phyloP scores from a whole-genome alignment of 2,329 filamentous ascomycete genomes.

The Alternaria metachromatica region DNA sequence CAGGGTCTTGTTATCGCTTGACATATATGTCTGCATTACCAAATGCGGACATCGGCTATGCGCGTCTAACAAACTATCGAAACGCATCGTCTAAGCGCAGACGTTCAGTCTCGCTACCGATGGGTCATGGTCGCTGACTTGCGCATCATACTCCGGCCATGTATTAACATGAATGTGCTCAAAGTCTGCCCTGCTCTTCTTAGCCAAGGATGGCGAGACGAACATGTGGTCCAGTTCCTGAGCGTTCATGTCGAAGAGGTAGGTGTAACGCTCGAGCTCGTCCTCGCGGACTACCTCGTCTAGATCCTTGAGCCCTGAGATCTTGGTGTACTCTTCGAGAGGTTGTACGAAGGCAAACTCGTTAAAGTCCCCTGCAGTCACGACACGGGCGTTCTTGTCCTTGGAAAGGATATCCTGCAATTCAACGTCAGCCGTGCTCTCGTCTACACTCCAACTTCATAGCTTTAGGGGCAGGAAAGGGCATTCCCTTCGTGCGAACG shows the following conservation, averaged over 20 bases:
- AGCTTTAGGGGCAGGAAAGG: background rate
- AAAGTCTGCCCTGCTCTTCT: constrained; percentile 52
- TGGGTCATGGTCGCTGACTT: constrained; percentile 73
- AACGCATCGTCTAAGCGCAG: constrained; percentile 50
- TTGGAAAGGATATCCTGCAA: constrained; percentile 58
- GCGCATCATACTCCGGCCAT: constrained; percentile 64
- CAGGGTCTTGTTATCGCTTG: background rate
- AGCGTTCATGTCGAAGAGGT: constrained; percentile 72
- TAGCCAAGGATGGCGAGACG: constrained; percentile 62
- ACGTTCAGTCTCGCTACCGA: constrained; percentile 69
- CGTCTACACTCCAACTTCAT: background rate
- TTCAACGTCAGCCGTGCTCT: constrained; percentile 29
- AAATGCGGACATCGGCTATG: constrained; percentile 1
- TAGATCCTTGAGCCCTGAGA: constrained; percentile 66
- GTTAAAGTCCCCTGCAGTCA: constrained; percentile 74
- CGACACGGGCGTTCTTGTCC: constrained; percentile 64
- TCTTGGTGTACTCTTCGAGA: constrained; percentile 59
- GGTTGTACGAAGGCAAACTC: constrained; percentile 71
- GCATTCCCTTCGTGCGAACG: constrained; percentile 20
- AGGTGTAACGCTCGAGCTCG: constrained; percentile 70
- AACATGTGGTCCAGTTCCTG: constrained; percentile 76
- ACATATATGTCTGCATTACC: background rate
- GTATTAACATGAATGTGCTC: constrained; percentile 76
- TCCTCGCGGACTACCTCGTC: constrained; percentile 65
- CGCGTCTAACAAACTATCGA: constrained; percentile 4